Percentiles rank a stretch among this genome's conserved stretches.
These are phyloP conservation scores for Lepiota brunneoincarnata DNA, from an alignment of 768 basidiomycete genomes.

Conservation along the genomic window DNA sequence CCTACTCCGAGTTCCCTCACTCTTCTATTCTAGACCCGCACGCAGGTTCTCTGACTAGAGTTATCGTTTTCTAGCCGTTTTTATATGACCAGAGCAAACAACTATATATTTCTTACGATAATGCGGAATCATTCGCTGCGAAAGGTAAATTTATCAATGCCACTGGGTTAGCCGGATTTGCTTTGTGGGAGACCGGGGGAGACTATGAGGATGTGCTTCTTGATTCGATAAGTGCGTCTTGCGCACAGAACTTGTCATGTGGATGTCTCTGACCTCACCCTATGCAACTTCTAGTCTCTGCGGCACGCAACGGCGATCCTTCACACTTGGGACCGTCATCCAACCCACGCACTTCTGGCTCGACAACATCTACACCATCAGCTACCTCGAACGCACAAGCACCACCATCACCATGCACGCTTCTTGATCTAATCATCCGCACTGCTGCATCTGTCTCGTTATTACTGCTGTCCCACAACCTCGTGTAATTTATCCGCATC, in stretches of 20 bases:
- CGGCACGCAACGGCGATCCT: conserved; percentile 5
- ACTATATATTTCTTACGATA: conserved; percentile 66
- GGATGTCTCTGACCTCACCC: not conserved
- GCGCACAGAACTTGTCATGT: not conserved
- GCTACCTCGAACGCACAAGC: not conserved
- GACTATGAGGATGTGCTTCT: conserved; percentile 62
- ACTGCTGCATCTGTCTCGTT: conserved; percentile 1
- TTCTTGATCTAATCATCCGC: conserved; percentile 3
- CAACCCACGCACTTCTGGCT: not conserved
- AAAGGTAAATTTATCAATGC: conserved; percentile 61
- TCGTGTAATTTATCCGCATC: conserved; percentile 1
- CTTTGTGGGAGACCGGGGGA: conserved; percentile 71
- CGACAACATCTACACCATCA: not conserved
- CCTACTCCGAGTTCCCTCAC: conserved; percentile 1
- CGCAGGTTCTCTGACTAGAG: conserved; percentile 2
- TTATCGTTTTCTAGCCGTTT: conserved; percentile 48
- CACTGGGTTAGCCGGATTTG: conserved; percentile 58
- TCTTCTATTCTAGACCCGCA: conserved; percentile 4
- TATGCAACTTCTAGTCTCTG: conserved; percentile 1
- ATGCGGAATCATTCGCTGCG: conserved; percentile 53
- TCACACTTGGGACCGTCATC: not conserved
- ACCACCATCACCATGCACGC: not conserved
- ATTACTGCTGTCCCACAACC: not conserved
- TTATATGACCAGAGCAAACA: conserved; percentile 55
- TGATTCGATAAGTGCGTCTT: conserved; percentile 48